Evolutionary conservation across 345 rosid species (phyloP).

Genomic region (Salix udensis): DNA sequence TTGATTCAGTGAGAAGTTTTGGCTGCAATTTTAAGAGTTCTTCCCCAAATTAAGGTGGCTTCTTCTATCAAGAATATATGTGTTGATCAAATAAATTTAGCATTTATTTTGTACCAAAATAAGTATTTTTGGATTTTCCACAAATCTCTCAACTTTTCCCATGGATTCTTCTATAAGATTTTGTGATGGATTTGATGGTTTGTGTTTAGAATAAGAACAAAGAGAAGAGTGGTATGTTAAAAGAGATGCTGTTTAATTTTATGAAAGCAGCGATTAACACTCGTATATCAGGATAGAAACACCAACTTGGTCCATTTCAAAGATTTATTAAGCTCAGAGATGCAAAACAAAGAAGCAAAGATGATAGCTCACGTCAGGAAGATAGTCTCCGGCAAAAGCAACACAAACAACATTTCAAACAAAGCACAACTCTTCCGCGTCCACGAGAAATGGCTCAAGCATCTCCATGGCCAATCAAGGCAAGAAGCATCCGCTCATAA

Average conservation of each 20-base stretch:
- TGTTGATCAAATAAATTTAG: too few species aligned
- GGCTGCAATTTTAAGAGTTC: too few species aligned
- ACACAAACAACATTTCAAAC: conserved; percentile 1
- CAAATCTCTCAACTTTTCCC: too few species aligned
- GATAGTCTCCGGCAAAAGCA: neutral
- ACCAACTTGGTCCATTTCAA: neutral
- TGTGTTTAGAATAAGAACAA: neutral
- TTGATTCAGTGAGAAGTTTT: too few species aligned
- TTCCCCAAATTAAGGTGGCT: too few species aligned
- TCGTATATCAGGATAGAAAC: neutral
- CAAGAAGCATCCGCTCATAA: conserved; percentile 70
- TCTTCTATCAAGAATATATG: too few species aligned
- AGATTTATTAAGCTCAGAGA: neutral
- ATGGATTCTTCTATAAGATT: too few species aligned
- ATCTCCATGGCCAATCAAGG: conserved; percentile 59
- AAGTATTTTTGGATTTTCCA: too few species aligned
- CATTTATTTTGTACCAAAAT: too few species aligned
- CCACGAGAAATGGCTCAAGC: conserved; percentile 31
- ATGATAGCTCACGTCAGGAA: neutral
- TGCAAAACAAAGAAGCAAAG: conserved; percentile 1
- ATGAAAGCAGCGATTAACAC: neutral
- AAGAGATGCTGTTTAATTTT: too few species aligned
- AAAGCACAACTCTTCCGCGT: neutral
- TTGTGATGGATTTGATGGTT: too few species aligned
- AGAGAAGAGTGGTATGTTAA: too few species aligned